A percentile compares a stretch with the other conserved stretches of the same genome.
Evolutionary conservation across 1,284 basidiomycete species (phyloP).

Genomic region (Boletellus dicymbophilus): DNA sequence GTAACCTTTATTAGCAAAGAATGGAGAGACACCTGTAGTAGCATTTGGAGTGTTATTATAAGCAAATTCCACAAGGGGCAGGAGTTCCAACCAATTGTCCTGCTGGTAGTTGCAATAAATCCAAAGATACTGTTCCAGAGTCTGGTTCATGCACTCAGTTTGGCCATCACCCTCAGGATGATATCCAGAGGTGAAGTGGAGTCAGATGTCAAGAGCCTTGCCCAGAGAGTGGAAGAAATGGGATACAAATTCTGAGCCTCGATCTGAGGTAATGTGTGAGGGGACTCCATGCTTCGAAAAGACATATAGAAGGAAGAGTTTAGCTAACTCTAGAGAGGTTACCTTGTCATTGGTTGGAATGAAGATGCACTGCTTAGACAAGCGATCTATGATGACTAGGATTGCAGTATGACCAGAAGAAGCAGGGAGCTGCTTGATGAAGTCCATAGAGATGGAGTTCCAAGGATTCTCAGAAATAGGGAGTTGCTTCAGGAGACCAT

Average conservation of each 20-base stretch:
- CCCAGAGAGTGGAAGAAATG: not conserved
- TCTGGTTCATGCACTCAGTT: not conserved
- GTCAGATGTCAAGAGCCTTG: not conserved
- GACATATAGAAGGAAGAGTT: not conserved
- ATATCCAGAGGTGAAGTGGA: not conserved
- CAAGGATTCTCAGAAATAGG: not conserved
- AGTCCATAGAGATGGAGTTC: not conserved
- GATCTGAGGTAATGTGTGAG: not conserved
- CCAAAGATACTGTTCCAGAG: too few species aligned
- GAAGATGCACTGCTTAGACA: not conserved
- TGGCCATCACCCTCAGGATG: not conserved
- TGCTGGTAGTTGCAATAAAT: too few species aligned
- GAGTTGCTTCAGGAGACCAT: not conserved
- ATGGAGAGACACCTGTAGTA: conserved; percentile 27
- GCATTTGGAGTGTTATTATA: conserved; percentile 15
- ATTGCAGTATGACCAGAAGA: not conserved
- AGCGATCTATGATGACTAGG: not conserved
- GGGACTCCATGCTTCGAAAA: not conserved
- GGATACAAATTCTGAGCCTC: not conserved
- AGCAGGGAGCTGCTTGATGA: not conserved
- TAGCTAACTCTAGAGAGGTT: not conserved
- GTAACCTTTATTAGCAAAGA: conserved; percentile 31
- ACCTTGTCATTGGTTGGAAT: too few species aligned
- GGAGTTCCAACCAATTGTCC: conserved; percentile 8
- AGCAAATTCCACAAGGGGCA: too few species aligned